phyloP scores from a whole-genome alignment of 192 early-diverging fungal species.

The Umbelopsis vinacea region DNA sequence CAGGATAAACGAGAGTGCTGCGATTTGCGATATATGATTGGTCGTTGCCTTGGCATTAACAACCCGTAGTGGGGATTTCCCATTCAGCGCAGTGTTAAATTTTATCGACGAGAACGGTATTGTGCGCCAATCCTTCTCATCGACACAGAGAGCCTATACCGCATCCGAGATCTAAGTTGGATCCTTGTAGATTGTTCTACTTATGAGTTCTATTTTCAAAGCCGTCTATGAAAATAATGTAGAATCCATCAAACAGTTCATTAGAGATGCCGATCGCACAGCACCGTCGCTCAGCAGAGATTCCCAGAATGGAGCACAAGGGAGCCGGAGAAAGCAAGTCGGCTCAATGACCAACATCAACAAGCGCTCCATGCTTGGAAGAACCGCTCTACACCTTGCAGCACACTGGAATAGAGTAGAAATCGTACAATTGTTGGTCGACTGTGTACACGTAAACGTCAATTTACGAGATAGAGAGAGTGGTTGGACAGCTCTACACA shows the following conservation, averaged over 20 bases:
- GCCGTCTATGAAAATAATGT: slow-evolving; percentile 42
- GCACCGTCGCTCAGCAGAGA: slow-evolving; percentile 23
- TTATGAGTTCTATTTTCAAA: slow-evolving; percentile 37
- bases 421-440: slow-evolving; percentile 39
- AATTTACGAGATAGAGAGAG: slow-evolving; percentile 68
- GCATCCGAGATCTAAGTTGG: slow-evolving; percentile 16
- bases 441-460: slow-evolving; percentile 52
- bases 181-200: slow-evolving; percentile 12
- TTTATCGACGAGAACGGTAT: too few relatives aligned
- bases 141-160: not conserved
- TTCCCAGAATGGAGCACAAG: slow-evolving; percentile 20
- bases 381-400: slow-evolving; percentile 51
- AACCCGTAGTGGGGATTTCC: too few relatives aligned
- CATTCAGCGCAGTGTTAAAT: too few relatives aligned
- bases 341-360: slow-evolving; percentile 44
- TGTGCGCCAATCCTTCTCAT: not conserved
- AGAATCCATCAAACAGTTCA: slow-evolving; percentile 34
- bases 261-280: slow-evolving; percentile 21
- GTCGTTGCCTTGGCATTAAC: too few relatives aligned
- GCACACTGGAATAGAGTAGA: slow-evolving; percentile 42
- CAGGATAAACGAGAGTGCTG: too few relatives aligned
- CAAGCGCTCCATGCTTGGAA: slow-evolving; percentile 39
- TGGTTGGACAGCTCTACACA: slow-evolving; percentile 74
- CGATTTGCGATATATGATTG: too few relatives aligned
- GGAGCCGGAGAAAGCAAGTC: slow-evolving; percentile 17